Percentiles rank a stretch among this genome's conserved stretches.
Evolutionary conservation across 805 yeast genomes (phyloP).

Genomic region (Pichia ethanolica): DNA sequence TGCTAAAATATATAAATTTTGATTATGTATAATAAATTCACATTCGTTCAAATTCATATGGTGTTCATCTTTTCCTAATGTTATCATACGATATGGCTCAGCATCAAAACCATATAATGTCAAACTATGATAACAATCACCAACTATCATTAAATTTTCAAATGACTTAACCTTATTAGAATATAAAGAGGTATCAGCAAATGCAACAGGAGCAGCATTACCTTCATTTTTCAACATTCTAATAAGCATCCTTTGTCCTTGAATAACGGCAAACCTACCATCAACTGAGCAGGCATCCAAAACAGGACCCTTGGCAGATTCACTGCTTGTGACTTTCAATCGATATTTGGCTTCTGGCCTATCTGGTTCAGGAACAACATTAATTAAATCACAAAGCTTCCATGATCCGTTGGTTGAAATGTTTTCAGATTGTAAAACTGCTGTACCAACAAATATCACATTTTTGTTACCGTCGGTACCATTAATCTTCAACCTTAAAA

Average conservation of each 20-base stretch:
- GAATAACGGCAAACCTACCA: slow-evolving; percentile 77
- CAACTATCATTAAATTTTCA: slow-evolving; percentile 73
- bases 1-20: slow-evolving; percentile 55
- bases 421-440: slow-evolving; percentile 72
- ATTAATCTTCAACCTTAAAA: slow-evolving; percentile 45
- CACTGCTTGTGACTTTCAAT: slow-evolving; percentile 64
- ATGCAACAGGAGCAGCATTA: slow-evolving; percentile 87
- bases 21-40: slow-evolving; percentile 71
- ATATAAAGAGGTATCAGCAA: slow-evolving; percentile 76
- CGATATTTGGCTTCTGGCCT: slow-evolving; percentile 77
- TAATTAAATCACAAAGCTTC: slow-evolving; percentile 65
- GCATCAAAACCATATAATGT: slow-evolving; percentile 88
- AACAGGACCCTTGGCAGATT: slow-evolving; percentile 77
- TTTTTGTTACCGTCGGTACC: slow-evolving; percentile 10
- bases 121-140: slow-evolving; percentile 72
- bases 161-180: slow-evolving; percentile 74
- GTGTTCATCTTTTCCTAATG: slow-evolving; percentile 66
- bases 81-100: slow-evolving; percentile 83
- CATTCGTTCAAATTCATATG: slow-evolving; percentile 56
- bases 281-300: slow-evolving; percentile 69
- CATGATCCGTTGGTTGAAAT: slow-evolving; percentile 72
- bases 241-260: slow-evolving; percentile 75
- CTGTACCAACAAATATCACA: slow-evolving; percentile 71
- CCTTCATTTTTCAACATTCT: slow-evolving; percentile 74
- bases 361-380: slow-evolving; percentile 84